Conservation (phyloP, 306 rosid genomes). For the Cucurbita pepo region DNA sequence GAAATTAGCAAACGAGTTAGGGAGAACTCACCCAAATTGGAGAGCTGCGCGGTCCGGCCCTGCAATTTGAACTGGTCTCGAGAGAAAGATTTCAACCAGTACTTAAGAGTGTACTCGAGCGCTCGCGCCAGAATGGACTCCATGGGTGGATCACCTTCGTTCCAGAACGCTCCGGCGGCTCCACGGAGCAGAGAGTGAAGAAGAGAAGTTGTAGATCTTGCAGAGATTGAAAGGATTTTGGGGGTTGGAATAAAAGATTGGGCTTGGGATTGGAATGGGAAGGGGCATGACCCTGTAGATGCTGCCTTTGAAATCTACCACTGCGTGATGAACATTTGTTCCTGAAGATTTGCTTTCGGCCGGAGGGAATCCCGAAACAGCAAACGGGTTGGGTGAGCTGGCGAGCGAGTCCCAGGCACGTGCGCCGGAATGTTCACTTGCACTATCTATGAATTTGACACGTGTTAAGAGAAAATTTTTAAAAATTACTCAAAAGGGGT, state of each 20-base stretch:
- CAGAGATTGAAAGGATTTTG: neutral
- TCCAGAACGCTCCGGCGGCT: neutral
- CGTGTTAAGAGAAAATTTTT: neutral
- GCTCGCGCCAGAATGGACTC: slow-evolving; percentile 79
- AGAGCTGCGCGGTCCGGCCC: slow-evolving; percentile 72
- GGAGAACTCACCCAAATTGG: slow-evolving; percentile 47
- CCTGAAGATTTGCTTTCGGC: neutral
- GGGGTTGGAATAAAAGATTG: neutral
- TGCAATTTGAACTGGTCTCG: slow-evolving; percentile 87
- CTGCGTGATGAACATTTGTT: neutral
- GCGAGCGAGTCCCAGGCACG: neutral
- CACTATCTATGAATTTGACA: neutral
- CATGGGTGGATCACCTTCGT: slow-evolving; percentile 21
- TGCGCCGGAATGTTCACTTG: neutral
- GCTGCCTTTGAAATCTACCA: neutral
- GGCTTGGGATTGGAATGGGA: neutral
- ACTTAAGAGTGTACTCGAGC: slow-evolving; percentile 84
- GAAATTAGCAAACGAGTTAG: neutral
- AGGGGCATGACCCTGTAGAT: neutral
- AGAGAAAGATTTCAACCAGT: slow-evolving; percentile 86
- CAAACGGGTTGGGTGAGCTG: neutral
- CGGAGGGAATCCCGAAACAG: slow-evolving; percentile 8
- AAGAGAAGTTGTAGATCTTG: neutral
- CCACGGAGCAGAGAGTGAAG: neutral
- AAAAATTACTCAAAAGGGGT: too few relatives aligned